These are phyloP conservation scores for Fonsecaea erecta DNA, from an alignment of 2,329 filamentous ascomycete genomes.

Conservation along the genomic window DNA sequence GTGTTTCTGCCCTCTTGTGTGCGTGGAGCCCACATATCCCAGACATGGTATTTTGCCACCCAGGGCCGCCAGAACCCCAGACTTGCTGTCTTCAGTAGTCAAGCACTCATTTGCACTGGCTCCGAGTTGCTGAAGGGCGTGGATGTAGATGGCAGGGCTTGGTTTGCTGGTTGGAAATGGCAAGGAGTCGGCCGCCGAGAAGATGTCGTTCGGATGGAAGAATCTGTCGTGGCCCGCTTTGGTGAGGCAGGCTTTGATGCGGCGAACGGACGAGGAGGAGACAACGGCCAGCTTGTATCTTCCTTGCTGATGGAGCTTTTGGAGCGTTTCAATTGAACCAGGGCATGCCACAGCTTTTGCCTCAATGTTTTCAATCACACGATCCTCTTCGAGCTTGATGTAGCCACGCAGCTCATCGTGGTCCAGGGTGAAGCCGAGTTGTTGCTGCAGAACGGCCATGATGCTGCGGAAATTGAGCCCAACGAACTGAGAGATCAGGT, in stretches of 20 bases:
- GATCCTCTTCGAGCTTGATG: slow-evolving; percentile 77
- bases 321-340: slow-evolving; percentile 70
- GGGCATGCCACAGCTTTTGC: slow-evolving; percentile 69
- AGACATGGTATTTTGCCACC: slow-evolving; percentile 80
- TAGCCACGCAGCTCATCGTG: slow-evolving; percentile 73
- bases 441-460: slow-evolving; percentile 75
- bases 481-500: slow-evolving; percentile 84
- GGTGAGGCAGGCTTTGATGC: slow-evolving; percentile 76
- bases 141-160: slow-evolving; percentile 84
- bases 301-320: slow-evolving; percentile 63
- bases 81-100: slow-evolving; percentile 87
- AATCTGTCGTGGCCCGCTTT: slow-evolving; percentile 80
- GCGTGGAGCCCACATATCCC: slow-evolving; percentile 83
- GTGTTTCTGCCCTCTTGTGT: slow-evolving; percentile 60
- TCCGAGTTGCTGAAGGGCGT: slow-evolving; percentile 74
- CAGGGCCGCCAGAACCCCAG: slow-evolving; percentile 75
- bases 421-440: slow-evolving; percentile 73
- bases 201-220: slow-evolving; percentile 76
- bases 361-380: slow-evolving; percentile 79
- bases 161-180: slow-evolving; percentile 84
- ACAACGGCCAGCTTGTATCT: slow-evolving; percentile 80
- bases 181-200: slow-evolving; percentile 80
- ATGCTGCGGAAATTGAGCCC: slow-evolving; percentile 95
- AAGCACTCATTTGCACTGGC: slow-evolving; percentile 73
- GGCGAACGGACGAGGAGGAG: slow-evolving; percentile 75